Conservation (phyloP, 441 rosid genomes). For the Biscutella laevigata region DNA sequence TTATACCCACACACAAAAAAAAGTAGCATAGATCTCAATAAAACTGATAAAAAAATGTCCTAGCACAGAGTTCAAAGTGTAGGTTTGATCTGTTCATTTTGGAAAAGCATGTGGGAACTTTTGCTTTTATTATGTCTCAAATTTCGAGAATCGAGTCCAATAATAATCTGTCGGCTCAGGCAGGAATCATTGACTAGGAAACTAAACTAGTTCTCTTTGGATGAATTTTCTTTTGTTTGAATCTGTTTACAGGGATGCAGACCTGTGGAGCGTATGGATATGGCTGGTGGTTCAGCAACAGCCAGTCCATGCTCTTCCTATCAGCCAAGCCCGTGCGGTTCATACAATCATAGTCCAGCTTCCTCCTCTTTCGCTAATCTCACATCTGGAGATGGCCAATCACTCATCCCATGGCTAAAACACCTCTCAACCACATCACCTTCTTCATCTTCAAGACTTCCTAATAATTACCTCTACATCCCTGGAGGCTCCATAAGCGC, state of each 20-base stretch:
- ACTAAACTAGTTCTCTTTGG: neutral
- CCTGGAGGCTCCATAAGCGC: slow-evolving; percentile 67
- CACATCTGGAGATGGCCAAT: slow-evolving; percentile 40
- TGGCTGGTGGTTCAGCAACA: slow-evolving; percentile 42
- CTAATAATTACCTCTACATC: slow-evolving; percentile 42
- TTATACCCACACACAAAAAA: slow-evolving; percentile 9
- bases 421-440: slow-evolving; percentile 50
- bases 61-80: slow-evolving; percentile 26
- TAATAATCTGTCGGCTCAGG: slow-evolving; percentile 26
- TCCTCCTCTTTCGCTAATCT: slow-evolving; percentile 48
- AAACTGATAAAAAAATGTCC: slow-evolving; percentile 23
- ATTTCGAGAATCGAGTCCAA: slow-evolving; percentile 20
- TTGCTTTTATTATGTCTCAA: slow-evolving; percentile 27
- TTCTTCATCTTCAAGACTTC: slow-evolving; percentile 51
- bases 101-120: slow-evolving; percentile 16
- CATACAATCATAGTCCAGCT: slow-evolving; percentile 51
- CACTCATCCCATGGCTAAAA: slow-evolving; percentile 63
- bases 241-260: slow-evolving; percentile 47
- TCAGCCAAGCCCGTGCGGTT: slow-evolving; percentile 48
- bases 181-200: slow-evolving; percentile 7
- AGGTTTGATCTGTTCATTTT: slow-evolving; percentile 21
- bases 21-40: slow-evolving; percentile 32
- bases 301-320: slow-evolving; percentile 54
- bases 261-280: slow-evolving; percentile 48
- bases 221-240: neutral